Base-by-base conservation (phyloP, 371 early-diverging fungal genomes). In the Chytridium lagenaria region DNA sequence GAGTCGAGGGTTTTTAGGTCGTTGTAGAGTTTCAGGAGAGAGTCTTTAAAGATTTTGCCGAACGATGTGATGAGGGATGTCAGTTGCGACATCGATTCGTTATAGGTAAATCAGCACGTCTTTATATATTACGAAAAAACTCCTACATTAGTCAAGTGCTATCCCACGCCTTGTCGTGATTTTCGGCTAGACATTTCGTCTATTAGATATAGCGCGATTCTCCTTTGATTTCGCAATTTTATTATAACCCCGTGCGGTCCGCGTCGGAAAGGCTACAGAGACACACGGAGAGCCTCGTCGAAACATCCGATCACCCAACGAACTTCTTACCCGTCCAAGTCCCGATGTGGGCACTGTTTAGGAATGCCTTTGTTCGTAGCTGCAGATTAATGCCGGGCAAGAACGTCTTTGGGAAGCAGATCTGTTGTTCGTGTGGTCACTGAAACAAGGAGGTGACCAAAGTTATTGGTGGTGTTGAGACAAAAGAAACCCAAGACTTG, bases 391-490 rank as follows among this genome's bases (percentile, higher is more conserved):
- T 83, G 68, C 81, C 81, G 15, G 81, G 85, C 70, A 78, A 85
- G 52, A 68, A 69, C 38, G 85, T 85, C 2, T 87, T 94, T 71
- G 94, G 94, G 36, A 84, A 84, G 61, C 91, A 94, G 61, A 76
- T 82, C 51, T 63, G 92, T 59, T 83, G 89, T 59, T 78, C 86
- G 31, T 82, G 87, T 50, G 72, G 91, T 66, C 89, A 91, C 68
- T 93, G 94, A 76, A 86, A 89, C 55, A 94, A 94, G 84, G 86
- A 91, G 61, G 82, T 95, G 50, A 86, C 83, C 38, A 91, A 91
- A 76, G 80, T 84, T n/a, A 30, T 92, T 51, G 92, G 88, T 50
- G 85, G 83, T 26, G 69, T 72, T 23, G 88, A 89, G 69, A 84
- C 75, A 31, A 89, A 80, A 70, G 91, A 92, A 74, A 90, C n/a